Conservation (phyloP, 345 rosid species). For the Brassica cretica region DNA sequence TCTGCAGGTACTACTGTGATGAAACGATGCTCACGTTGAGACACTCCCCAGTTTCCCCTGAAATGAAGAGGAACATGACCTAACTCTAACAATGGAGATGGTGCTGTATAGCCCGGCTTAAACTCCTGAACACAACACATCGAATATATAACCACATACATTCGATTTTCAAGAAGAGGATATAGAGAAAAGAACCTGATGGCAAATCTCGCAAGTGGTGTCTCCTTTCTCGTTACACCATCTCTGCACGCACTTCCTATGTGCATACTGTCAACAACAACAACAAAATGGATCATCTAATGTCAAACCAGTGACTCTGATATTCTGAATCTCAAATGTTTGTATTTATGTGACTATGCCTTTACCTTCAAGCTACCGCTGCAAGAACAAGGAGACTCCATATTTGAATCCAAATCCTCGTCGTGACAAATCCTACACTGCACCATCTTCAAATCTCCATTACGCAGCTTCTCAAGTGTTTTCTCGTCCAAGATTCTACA, state of each 20-base stretch:
- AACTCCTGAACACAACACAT: constrained; percentile 54
- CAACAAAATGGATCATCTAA: constrained; percentile 12
- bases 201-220: constrained; percentile 85
- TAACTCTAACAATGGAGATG: constrained; percentile 70
- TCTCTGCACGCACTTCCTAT: constrained; percentile 80
- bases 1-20: constrained; percentile 78
- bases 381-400: constrained; percentile 94
- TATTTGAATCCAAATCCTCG: constrained; percentile 73
- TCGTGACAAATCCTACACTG: constrained; percentile 96
- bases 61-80: constrained; percentile 75
- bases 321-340: not conserved
- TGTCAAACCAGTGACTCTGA: not conserved
- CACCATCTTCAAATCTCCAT: constrained; percentile 53
- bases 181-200: constrained; percentile 49
- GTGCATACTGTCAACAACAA: constrained; percentile 61
- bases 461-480: constrained; percentile 34
- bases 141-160: not conserved
- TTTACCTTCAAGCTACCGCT: constrained; percentile 84
- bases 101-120: constrained; percentile 85
- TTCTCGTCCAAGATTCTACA: constrained; percentile 42
- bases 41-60: constrained; percentile 87
- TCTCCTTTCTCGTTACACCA: constrained; percentile 98
- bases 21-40: constrained; percentile 57
- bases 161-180: not conserved
- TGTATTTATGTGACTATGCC: not conserved